These are phyloP conservation scores for Colletotrichum higginsianum DNA, from an alignment of 2,329 filamentous ascomycete genomes.

Conservation along the genomic window DNA sequence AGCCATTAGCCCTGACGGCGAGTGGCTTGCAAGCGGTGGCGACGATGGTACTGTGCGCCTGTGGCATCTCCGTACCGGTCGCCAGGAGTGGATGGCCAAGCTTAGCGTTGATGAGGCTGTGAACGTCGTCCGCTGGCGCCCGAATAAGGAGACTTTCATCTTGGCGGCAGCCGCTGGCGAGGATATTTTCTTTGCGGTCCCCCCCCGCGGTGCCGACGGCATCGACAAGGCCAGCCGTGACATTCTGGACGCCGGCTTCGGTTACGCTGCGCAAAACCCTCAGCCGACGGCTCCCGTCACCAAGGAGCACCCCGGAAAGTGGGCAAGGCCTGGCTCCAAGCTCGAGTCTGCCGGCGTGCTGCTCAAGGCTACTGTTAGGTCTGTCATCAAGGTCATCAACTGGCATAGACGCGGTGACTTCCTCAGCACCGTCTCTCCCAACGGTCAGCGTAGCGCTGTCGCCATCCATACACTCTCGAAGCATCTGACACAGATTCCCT, in stretches of 20 bases:
- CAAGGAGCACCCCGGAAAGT: conserved; percentile 85
- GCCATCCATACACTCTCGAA: conserved; percentile 96
- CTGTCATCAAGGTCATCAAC: conserved; percentile 87
- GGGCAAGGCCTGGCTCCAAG: conserved; percentile 82
- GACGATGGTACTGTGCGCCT: conserved; percentile 94
- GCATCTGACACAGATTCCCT: conserved; percentile 94
- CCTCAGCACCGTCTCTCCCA: conserved; percentile 90
- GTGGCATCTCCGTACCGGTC: conserved; percentile 89
- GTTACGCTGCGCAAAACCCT: conserved; percentile 82
- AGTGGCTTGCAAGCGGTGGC: conserved; percentile 91
- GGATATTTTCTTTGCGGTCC: conserved; percentile 87
- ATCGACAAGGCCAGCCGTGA: conserved; percentile 82
- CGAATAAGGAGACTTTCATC: conserved; percentile 83
- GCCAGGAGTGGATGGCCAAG: conserved; percentile 88
- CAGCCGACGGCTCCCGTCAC: conserved; percentile 68
- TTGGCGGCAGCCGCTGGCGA: conserved; percentile 89
- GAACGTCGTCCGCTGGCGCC: conserved; percentile 91
- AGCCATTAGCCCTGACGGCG: conserved; percentile 86
- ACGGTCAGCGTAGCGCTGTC: conserved; percentile 83
- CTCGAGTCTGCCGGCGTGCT: conserved; percentile 85
- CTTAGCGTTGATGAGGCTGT: conserved; percentile 85
- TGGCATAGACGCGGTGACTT: conserved; percentile 98
- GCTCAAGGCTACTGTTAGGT: conserved; percentile 84
- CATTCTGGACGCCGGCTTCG: conserved; percentile 90
- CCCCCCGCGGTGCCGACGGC: conserved; percentile 79